Base-by-base conservation (phyloP, 768 basidiomycete species). In the Boletus sensibilis region DNA sequence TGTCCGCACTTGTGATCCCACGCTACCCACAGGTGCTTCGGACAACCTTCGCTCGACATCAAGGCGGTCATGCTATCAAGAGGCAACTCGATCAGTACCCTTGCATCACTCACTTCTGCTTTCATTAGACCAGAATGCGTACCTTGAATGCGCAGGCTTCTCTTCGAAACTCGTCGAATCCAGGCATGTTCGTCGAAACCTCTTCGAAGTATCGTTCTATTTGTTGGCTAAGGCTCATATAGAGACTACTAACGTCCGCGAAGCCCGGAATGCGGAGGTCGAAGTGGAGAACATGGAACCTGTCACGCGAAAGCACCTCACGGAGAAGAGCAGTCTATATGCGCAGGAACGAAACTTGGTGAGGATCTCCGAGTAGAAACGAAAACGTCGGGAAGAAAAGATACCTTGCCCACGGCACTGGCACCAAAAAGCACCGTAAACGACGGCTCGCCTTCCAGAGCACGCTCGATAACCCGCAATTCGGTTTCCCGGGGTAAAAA, bases 261-360 rank as follows among this genome's bases (percentile, higher is more conserved):
- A 93, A 93, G 0, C 90, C 90, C 4, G 91, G 82, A 47, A 92
- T 90, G 5, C 90, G 84, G 41, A 94, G 77, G 69, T 93, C 90
- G 61, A 93, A 90, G 65, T 91, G 87, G 46, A 92, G 79, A 52
- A 92, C 88, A 72, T 91, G 88, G 65, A 87, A 93, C 48, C 75
- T 75, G 11, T 84, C 79, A 20, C 77, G 75, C 12, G 83, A 84
- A 25, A 94, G 82, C 27, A 92, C 83, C 71, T 93, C 88, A 43
- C 90, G 81, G 13, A 93, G 76, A 9, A 94, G 79, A 0, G 87
- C 84, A 6, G 92, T 94, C 86, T 91, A 63, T 43, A 52, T 35
- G 58, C 27, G 25, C 34, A 18, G 20, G 25, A 43, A 39, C 33
- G 33, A 34, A 38, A 27, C 9, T 14, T 5, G 1, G 34, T 49